These are phyloP conservation scores for Onygenales sp. DNA, from an alignment of 2,329 filamentous ascomycete genomes.

Conservation along the genomic window DNA sequence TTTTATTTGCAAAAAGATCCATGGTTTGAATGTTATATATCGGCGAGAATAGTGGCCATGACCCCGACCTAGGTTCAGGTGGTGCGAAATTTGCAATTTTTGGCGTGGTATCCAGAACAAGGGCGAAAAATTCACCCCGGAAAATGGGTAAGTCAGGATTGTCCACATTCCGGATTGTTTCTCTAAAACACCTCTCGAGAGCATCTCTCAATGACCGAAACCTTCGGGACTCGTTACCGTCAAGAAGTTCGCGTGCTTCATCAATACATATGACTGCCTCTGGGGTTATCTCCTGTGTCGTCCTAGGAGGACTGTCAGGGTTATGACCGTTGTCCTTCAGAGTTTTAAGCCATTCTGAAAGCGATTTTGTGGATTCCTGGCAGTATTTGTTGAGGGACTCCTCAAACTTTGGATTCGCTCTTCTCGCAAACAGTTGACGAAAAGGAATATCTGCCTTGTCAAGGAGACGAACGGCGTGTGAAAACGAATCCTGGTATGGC, in stretches of 20 bases:
- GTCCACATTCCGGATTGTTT: no score
- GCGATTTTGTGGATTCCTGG: neutral
- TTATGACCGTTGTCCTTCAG: neutral
- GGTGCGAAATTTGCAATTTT: neutral
- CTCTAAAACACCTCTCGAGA: neutral
- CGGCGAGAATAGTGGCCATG: neutral
- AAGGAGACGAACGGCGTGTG: no score
- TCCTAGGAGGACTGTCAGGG: neutral
- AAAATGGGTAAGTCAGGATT: no score
- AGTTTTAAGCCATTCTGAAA: neutral
- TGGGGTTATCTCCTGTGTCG: neutral
- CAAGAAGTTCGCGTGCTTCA: neutral
- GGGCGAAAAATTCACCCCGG: neutral
- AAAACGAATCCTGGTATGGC: neutral
- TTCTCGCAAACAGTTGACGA: neutral
- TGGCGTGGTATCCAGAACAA: neutral
- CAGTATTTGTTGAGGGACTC: neutral
- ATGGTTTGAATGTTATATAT: neutral
- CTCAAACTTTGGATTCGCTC: neutral
- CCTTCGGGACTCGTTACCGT: neutral
- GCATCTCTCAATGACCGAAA: neutral
- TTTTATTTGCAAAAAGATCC: neutral
- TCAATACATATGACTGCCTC: neutral
- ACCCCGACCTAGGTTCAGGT: neutral
- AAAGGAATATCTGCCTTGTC: neutral